Evolutionary conservation across 2,329 filamentous ascomycete species (phyloP), one percentile per base, ranked within the genome.

Genomic region (Aureobasidium pullulans): DNA sequence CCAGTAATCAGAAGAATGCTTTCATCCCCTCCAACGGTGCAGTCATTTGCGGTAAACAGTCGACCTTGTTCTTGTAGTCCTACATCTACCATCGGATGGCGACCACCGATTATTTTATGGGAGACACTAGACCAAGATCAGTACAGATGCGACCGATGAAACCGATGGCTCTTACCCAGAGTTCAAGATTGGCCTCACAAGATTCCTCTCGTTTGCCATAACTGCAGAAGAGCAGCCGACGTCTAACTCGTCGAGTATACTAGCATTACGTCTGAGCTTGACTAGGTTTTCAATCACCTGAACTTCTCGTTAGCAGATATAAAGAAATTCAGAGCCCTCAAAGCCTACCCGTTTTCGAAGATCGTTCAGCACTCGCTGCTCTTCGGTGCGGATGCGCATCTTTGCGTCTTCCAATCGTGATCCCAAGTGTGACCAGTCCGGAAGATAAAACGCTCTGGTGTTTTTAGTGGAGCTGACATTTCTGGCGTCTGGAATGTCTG

Each of bases 171-270:
- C 29, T 56, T 46, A 56, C 52, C 67, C 70, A 4, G 79, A 76
- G 66, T 87, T 88, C 34, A 99, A 73, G 1, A 85, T 74, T 0
- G 94, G 94, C 0, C 93, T 83, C 1, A 85, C 80, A 65, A 94
- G 84, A 48, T 80, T 77, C 63, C 89, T 86, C 69, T 96, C 89
- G 28, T 79, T 72, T 1, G 94, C 92, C 2, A 97, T 79, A 4
- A 79, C 80, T 2, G 94, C 90, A 68, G 96, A 96, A 0, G 90
- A 90, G 59, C 89, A 90, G 2, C 88, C 84, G 39, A 99, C 88
- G 73, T 99, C 94, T 8, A 99, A 82, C 72, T 96, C 92, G 70
- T 97, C 93, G 19, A 99, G 83, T 1, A 96, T 88, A n/a, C 84
- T 81, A 10, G 93, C 92, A 72, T 96, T 97, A 60, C 88, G 88